Evolutionary conservation across 305 asterid genomes (phyloP), one percentile per base, ranked within the genome.

Genomic region (Rubia occidens): DNA sequence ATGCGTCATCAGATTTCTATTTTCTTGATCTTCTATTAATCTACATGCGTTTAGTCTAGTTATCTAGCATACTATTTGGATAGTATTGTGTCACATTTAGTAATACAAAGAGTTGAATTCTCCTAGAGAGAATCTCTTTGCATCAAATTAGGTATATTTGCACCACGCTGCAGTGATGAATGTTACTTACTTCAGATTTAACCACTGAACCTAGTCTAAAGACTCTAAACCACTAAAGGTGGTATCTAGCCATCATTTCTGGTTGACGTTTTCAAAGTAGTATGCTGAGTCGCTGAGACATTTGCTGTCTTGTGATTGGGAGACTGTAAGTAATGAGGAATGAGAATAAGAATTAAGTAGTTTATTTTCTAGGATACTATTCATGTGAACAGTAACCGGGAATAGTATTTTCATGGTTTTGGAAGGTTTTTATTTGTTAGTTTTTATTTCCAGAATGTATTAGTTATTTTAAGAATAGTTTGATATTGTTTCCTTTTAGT

Each of bases 311-410:
- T 64, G 53, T 58, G 49, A 3, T 44, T 24, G 20, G 13, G 39
- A 18, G 37, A 54, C 60, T 74, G 88, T 82, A 56, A 79, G 71
- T 14, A 74, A 35, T 35, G 39, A 35, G 39, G 39, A 35, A 35
- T 35, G 3, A 35, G 6, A 35, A 35, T 35, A 35, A 3, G 39
- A 35, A 35, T 35, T 35, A 35, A 35, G 39, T 35, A 35, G 39
- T 35, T 35, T 35, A 35, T 35, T 35, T 35, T 35, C 39, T 35
- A 35, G 39, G 39, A 35, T 35, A 35, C 39, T 35, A 35, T 35
- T 32, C 39, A 35, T 6, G 39, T 35, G 39, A 35, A 35, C 39
- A 35, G 6, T 3, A 35, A 0, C 39, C 39, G 5, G 39, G 39
- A 35, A 35, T 3, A 35, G 39, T 35, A 35, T 35, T 35, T 35